Evolutionary conservation across 768 basidiomycete species (phyloP).

Genomic region (Leccinellum luteum): DNA sequence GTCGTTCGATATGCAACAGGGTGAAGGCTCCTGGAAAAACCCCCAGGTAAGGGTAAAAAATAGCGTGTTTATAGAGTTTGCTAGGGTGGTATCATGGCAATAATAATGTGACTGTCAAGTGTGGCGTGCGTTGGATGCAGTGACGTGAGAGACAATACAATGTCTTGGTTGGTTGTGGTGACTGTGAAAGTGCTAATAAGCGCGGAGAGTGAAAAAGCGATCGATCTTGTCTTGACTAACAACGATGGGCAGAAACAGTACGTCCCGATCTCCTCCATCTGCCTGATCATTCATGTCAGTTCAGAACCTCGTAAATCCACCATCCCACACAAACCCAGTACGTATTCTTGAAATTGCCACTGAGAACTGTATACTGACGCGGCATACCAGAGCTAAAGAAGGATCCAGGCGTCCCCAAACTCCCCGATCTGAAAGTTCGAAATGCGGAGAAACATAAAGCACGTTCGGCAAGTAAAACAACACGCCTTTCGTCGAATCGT

Average conservation of each 20-base stretch:
- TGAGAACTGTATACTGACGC: constrained; percentile 6
- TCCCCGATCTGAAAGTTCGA: constrained; percentile 67
- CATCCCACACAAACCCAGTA: constrained; percentile 28
- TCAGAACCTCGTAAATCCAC: constrained; percentile 25
- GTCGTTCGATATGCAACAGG: not conserved
- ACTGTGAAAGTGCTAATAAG: too few relatives aligned
- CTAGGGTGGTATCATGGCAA: too few relatives aligned
- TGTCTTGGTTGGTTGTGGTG: too few relatives aligned
- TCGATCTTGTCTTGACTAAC: not conserved
- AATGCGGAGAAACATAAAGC: constrained; percentile 50
- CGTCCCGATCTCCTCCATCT: constrained; percentile 4
- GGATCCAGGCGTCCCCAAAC: constrained; percentile 84
- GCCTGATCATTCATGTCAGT: not conserved
- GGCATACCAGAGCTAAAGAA: constrained; percentile 68
- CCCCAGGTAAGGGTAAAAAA: not conserved
- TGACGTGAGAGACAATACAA: too few relatives aligned
- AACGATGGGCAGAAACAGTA: constrained; percentile 33
- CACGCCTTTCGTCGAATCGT: not conserved
- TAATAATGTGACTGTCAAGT: too few relatives aligned
- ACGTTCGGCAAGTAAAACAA: constrained; percentile 36
- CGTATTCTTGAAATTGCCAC: not conserved
- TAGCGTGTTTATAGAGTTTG: not conserved
- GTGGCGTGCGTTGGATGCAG: too few relatives aligned
- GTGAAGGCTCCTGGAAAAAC: not conserved
- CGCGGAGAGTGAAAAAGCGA: too few relatives aligned